These are phyloP conservation scores for Aspergillus conjunctus DNA, from an alignment of 495 filamentous ascomycete genomes.

Conservation along the genomic window DNA sequence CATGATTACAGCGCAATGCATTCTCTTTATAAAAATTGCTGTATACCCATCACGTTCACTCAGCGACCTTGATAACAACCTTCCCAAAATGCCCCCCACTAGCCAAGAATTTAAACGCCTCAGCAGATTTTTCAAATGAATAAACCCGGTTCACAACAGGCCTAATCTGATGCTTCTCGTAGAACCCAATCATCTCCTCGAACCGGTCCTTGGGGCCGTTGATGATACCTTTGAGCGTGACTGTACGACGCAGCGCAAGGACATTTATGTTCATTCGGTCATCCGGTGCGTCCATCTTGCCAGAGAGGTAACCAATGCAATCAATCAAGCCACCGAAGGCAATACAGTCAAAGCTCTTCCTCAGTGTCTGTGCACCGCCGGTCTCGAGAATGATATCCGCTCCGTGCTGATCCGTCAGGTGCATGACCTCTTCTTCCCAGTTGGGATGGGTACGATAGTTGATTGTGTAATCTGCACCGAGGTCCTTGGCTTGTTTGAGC, in stretches of 20 bases:
- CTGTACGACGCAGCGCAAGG: constrained; percentile 48
- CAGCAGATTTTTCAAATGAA: constrained; percentile 52
- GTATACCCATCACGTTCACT: background rate
- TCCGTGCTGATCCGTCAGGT: constrained; percentile 59
- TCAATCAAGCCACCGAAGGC: constrained; percentile 67
- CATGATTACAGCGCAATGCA: too few relatives aligned
- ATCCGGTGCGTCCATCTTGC: constrained; percentile 50
- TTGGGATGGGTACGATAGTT: constrained; percentile 69
- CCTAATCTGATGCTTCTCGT: constrained; percentile 61
- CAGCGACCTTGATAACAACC: constrained; percentile 51
- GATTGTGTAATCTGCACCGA: constrained; percentile 58
- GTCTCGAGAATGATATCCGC: constrained; percentile 73
- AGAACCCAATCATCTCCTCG: constrained; percentile 62
- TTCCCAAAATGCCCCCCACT: constrained; percentile 77
- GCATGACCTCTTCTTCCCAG: constrained; percentile 71
- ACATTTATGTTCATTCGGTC: constrained; percentile 53
- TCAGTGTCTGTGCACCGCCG: constrained; percentile 61
- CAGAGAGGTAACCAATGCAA: constrained; percentile 68
- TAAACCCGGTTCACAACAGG: constrained; percentile 67
- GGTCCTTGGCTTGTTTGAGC: constrained; percentile 60
- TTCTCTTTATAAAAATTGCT: too few relatives aligned
- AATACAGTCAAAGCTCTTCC: constrained; percentile 64
- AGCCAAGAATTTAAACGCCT: constrained; percentile 58
- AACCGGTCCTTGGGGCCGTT: constrained; percentile 62
- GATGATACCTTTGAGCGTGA: constrained; percentile 62